phyloP scores from a whole-genome alignment of 805 yeast genomes.

The Tetrapisispora taiwanensis region DNA sequence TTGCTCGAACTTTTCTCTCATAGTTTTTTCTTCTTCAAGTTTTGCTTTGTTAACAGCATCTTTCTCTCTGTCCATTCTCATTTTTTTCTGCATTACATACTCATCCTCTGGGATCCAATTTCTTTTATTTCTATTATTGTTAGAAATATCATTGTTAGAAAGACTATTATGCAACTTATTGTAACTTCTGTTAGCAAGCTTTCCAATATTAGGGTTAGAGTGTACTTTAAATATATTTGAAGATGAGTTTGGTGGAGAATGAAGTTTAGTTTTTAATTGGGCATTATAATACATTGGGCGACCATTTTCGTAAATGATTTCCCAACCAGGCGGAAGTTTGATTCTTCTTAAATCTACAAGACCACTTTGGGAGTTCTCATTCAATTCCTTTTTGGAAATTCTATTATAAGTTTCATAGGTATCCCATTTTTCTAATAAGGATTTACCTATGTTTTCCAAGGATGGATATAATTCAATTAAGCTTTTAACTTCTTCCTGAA shows the following conservation, averaged over 20 bases:
- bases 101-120: slow-evolving; percentile 22
- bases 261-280: slow-evolving; percentile 21
- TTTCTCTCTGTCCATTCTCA: slow-evolving; percentile 19
- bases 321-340: slow-evolving; percentile 29
- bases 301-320: slow-evolving; percentile 28
- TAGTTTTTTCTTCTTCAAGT: slow-evolving; percentile 16
- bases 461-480: slow-evolving; percentile 22
- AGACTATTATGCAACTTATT: neutral
- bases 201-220: neutral
- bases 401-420: slow-evolving; percentile 71
- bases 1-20: slow-evolving; percentile 17
- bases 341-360: slow-evolving; percentile 24
- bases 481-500: slow-evolving; percentile 47
- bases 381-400: slow-evolving; percentile 50
- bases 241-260: slow-evolving; percentile 24
- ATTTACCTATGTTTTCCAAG: slow-evolving; percentile 24
- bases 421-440: slow-evolving; percentile 59
- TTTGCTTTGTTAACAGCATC: slow-evolving; percentile 15
- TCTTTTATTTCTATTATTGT: slow-evolving; percentile 5
- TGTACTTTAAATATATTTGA: slow-evolving; percentile 6
- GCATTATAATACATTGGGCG: slow-evolving; percentile 27
- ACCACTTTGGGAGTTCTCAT: slow-evolving; percentile 8
- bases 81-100: slow-evolving; percentile 25
- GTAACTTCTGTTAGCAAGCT: neutral
- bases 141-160: neutral